phyloP scores from a whole-genome alignment of 2,329 filamentous ascomycete species.

The Tolypocladium amazonense region DNA sequence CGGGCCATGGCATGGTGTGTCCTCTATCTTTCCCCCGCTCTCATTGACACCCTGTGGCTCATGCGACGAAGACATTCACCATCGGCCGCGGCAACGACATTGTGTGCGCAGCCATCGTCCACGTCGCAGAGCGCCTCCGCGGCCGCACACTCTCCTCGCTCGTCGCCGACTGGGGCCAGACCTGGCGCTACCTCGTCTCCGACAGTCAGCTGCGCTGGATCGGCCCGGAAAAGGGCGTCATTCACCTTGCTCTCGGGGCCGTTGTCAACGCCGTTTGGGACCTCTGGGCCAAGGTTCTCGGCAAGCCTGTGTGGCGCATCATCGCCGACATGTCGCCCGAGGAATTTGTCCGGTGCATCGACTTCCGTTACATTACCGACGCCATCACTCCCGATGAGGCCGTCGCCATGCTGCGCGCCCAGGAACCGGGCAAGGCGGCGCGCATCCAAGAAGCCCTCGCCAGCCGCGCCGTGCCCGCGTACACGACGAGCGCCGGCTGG shows the following conservation, averaged over 20 bases:
- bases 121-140: constrained; percentile 66
- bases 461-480: constrained; percentile 72
- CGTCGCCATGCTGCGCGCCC: constrained; percentile 54
- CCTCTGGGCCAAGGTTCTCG: constrained; percentile 80
- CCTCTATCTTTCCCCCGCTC: background rate
- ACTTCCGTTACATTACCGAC: constrained; percentile 92
- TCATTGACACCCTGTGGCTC: background rate
- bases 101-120: constrained; percentile 73
- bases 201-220: constrained; percentile 91
- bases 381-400: constrained; percentile 84
- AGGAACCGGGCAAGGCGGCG: constrained; percentile 56
- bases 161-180: constrained; percentile 72
- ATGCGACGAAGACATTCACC: constrained; percentile 52
- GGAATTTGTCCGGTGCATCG: constrained; percentile 78
- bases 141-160: constrained; percentile 68
- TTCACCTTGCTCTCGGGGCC: constrained; percentile 80
- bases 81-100: constrained; percentile 88
- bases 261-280: constrained; percentile 92
- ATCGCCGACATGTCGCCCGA: constrained; percentile 84
- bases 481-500: constrained; percentile 87
- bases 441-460: constrained; percentile 64
- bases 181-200: constrained; percentile 84
- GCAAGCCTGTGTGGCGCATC: constrained; percentile 84
- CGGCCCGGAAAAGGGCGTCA: constrained; percentile 87
- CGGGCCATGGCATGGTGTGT: constrained; percentile 68